Percentiles rank a stretch among this genome's conserved stretches.
These are phyloP conservation scores for Coccomyxa subellipsoidea DNA, from an alignment of 163 green algal species.

Conservation along the genomic window DNA sequence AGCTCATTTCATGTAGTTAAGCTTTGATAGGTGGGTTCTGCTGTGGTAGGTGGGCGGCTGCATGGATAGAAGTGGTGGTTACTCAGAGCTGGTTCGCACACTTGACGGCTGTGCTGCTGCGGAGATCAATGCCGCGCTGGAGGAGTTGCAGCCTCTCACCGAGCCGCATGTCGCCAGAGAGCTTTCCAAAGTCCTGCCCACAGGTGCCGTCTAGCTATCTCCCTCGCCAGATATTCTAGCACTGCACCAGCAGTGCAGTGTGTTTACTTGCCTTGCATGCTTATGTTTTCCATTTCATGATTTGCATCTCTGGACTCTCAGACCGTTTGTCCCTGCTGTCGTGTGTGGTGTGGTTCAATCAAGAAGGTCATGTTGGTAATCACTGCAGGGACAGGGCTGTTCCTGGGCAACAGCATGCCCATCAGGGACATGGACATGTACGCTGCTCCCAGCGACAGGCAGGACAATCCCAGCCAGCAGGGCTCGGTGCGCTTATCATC, in stretches of 20 bases:
- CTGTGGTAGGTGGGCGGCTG: not conserved
- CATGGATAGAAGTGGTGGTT: not conserved
- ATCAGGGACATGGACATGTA: slow-evolving; percentile 98
- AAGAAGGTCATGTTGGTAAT: too few relatives aligned
- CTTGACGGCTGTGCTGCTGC: slow-evolving; percentile 14
- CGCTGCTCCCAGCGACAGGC: slow-evolving; percentile 18
- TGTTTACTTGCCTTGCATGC: too few relatives aligned
- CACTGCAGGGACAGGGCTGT: slow-evolving; percentile 77
- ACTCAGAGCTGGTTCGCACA: slow-evolving; percentile 5
- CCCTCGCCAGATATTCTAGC: too few relatives aligned
- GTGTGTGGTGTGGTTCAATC: too few relatives aligned
- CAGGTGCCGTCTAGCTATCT: slow-evolving; percentile 15
- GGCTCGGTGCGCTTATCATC: not conserved
- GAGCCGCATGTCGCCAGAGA: slow-evolving; percentile 78
- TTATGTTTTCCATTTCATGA: too few relatives aligned
- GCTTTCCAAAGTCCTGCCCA: slow-evolving; percentile 64
- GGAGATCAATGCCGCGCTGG: slow-evolving; percentile 36
- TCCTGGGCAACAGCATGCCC: slow-evolving; percentile 97
- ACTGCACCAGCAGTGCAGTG: not conserved
- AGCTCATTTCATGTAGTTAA: too few relatives aligned
- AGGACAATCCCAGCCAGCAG: not conserved
- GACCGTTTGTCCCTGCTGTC: too few relatives aligned
- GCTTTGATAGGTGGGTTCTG: not conserved
- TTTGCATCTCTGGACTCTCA: too few relatives aligned
- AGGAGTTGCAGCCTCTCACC: slow-evolving; percentile 37